Evolutionary conservation across 768 basidiomycete genomes (phyloP).

Genomic region (Lepiota venenata): DNA sequence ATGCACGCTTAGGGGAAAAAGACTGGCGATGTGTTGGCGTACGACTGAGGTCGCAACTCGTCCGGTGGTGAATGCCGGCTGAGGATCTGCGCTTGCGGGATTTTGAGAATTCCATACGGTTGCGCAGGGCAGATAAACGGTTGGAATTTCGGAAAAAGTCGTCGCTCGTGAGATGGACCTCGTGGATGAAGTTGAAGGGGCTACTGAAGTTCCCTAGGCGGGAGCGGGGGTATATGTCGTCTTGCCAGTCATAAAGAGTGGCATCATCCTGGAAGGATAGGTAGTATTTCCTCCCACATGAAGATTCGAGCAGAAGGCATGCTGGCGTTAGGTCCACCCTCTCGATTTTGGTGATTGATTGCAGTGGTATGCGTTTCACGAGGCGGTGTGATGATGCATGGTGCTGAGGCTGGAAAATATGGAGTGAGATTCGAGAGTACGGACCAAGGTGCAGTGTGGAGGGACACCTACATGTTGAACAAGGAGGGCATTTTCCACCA

Average conservation of each 20-base stretch:
- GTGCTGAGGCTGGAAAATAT: not conserved
- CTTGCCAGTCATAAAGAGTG: conserved; percentile 44
- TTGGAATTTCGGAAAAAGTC: conserved; percentile 5
- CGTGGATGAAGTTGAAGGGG: conserved; percentile 37
- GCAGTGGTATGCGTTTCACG: conserved; percentile 24
- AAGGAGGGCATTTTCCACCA: conserved; percentile 12
- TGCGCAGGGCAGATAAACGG: conserved; percentile 4
- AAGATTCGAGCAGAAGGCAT: conserved; percentile 31
- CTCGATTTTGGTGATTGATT: conserved; percentile 34
- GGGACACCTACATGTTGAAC: conserved; percentile 7
- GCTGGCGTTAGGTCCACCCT: conserved; percentile 34
- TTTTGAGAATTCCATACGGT: conserved; percentile 12
- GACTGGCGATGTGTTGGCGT: conserved; percentile 2
- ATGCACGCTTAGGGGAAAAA: conserved; percentile 8
- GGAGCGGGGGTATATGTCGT: conserved; percentile 39
- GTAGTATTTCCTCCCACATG: conserved; percentile 26
- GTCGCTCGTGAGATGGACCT: conserved; percentile 28
- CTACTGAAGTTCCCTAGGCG: conserved; percentile 30
- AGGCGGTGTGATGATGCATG: conserved; percentile 4
- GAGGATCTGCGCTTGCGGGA: conserved; percentile 6
- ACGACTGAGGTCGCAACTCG: conserved; percentile 11
- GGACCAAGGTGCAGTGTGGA: not conserved
- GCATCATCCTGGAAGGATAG: conserved; percentile 35
- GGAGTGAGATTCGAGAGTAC: not conserved
- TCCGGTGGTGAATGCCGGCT: not conserved